Evolutionary conservation across 306 rosid species (phyloP).

Genomic region (Pyrus communis): DNA sequence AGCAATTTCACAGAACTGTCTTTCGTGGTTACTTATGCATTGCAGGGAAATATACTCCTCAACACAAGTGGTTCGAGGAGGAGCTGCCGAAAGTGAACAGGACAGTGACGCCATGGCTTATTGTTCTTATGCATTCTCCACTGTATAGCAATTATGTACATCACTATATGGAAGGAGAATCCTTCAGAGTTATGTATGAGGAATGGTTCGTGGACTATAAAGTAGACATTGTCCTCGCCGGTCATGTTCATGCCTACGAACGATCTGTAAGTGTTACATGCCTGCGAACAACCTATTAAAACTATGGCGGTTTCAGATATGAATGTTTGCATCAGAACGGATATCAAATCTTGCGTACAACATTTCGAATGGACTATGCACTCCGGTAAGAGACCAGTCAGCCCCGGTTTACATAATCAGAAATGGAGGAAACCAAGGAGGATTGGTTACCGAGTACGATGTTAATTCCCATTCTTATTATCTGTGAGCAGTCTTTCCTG

Average conservation of each 20-base stretch:
- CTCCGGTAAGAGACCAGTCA: constrained; percentile 30
- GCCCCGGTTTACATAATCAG: constrained; percentile 77
- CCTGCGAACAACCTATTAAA: background rate
- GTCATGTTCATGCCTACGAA: constrained; percentile 71
- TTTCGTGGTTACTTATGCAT: background rate
- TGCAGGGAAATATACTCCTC: constrained; percentile 81
- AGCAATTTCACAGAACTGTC: no score
- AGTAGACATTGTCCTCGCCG: constrained; percentile 53
- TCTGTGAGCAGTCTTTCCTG: background rate
- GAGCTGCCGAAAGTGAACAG: constrained; percentile 73
- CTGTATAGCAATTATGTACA: constrained; percentile 61
- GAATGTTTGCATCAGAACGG: constrained; percentile 28
- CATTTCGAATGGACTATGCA: constrained; percentile 41
- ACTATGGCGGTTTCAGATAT: no score
- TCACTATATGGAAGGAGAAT: constrained; percentile 79
- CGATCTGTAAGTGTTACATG: constrained; percentile 42
- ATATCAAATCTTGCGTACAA: constrained; percentile 54
- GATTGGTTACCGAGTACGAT: constrained; percentile 49
- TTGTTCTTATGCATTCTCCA: constrained; percentile 73
- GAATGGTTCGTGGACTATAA: constrained; percentile 51
- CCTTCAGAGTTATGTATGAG: constrained; percentile 54
- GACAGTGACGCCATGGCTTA: constrained; percentile 75
- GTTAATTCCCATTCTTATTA: background rate
- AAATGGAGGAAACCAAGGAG: constrained; percentile 80
- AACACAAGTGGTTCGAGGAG: constrained; percentile 57